Evolutionary conservation across 805 yeast genomes (phyloP), one percentile per base, ranked within the genome.

Genomic region (Yarrowia yakushimensis): DNA sequence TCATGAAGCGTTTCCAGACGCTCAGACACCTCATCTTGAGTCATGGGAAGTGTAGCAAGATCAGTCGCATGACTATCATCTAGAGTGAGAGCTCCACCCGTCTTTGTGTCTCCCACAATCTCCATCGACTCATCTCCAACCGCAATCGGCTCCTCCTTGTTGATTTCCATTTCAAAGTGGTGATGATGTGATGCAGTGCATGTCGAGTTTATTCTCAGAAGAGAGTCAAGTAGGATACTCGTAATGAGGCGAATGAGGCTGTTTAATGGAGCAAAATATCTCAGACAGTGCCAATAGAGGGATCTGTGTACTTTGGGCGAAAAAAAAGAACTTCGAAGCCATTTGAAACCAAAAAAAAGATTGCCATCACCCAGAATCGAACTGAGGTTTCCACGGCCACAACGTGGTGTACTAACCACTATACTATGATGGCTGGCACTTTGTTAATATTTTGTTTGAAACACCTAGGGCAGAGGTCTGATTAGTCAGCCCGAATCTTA

Each of bases 1-100:
- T 65, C 64, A 30, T 71, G 66, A 10, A 74, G 63, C 18, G 70
- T 70, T 15, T 46, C 65, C 4, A 74, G 67, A 18, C 76, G 67
- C 46, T 66, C 68, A 52, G 65, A 64, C 12, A 72, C 70, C 37
- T 69, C 72, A 9, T 65, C 66, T 1, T 57, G 60, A 18, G 66
- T 64, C 69, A 69, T 68, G 4, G 71, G 72, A 9, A 52, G 37
- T 2, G 59, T 52, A 3, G 59, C 59, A 17, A 52, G 43, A 36
- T 52, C 59, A 3, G 43, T 52, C n/a, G 31, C 25, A 17, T 52
- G 59, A 13, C 59, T 36, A 31, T 52, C 33, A 18, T 52, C 59
- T 17, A 52, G 10, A 20, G 43, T 36, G 13, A 52, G 43, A 2
- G 25, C 30, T 4, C 31, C 23, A 8, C 28, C 3, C 2, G 39